Evolutionary conservation across 2,329 filamentous ascomycete species (phyloP).

Genomic region (Colletotrichum neosansevieriae): DNA sequence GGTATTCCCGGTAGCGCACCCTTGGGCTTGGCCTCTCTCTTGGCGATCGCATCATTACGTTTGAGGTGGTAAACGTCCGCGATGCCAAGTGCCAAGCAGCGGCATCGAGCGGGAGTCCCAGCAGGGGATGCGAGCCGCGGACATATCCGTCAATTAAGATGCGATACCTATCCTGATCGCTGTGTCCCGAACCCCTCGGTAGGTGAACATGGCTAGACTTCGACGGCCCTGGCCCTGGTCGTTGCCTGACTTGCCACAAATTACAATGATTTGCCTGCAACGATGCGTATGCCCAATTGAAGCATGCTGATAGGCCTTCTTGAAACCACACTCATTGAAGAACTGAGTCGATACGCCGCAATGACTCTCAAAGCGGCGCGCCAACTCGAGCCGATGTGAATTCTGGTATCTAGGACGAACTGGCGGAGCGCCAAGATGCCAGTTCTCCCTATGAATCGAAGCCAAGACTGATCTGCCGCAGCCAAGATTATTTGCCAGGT

Average conservation of each 20-base stretch:
- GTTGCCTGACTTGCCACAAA: slow-evolving; percentile 19
- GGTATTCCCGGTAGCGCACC: slow-evolving; percentile 5
- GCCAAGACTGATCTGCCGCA: slow-evolving; percentile 17
- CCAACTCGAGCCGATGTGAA: slow-evolving; percentile 10
- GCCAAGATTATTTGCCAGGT: background rate
- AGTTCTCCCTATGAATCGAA: background rate
- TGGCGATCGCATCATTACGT: slow-evolving; percentile 26
- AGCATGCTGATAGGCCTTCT: background rate
- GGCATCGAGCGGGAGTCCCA: slow-evolving; percentile 30
- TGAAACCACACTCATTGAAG: background rate
- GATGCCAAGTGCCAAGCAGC: slow-evolving; percentile 39
- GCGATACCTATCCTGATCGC: slow-evolving; percentile 15
- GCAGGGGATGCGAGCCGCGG: slow-evolving; percentile 27
- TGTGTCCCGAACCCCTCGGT: slow-evolving; percentile 12
- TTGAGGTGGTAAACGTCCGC: background rate
- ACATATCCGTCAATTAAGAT: slow-evolving; percentile 10
- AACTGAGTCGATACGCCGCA: background rate
- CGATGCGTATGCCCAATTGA: background rate
- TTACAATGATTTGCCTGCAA: slow-evolving; percentile 17
- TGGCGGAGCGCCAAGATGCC: slow-evolving; percentile 10
- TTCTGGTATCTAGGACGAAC: slow-evolving; percentile 12
- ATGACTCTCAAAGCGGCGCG: background rate
- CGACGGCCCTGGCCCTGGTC: background rate
- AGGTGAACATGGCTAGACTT: slow-evolving; percentile 22
- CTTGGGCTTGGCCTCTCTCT: slow-evolving; percentile 23